These are phyloP conservation scores for Begonia peltatifolia DNA, from an alignment of 306 rosid genomes.

Conservation along the genomic window DNA sequence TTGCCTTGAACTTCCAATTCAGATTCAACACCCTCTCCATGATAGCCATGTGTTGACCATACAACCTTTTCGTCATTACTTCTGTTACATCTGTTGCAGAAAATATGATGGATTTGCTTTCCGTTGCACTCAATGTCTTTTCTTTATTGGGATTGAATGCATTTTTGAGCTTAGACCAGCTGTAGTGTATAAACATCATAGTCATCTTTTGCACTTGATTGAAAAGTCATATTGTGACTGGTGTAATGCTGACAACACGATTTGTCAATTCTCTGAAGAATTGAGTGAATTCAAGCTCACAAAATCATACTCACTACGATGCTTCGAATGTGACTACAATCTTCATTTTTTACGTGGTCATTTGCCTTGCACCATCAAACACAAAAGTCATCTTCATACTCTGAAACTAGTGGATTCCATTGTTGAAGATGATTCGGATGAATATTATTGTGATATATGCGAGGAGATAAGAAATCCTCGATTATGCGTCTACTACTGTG, in stretches of 20 bases:
- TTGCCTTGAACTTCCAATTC: no score
- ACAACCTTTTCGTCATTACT: not conserved
- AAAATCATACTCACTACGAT: not conserved
- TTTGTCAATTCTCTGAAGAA: no score
- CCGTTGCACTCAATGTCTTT: no score
- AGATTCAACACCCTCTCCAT: no score
- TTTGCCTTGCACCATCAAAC: not conserved
- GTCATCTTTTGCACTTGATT: not conserved
- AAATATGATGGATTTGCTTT: no score
- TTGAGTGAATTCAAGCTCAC: no score
- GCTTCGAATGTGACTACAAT: not conserved
- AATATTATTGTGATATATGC: slow-evolving; percentile 1
- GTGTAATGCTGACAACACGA: not conserved
- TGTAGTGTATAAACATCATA: not conserved
- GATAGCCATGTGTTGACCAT: no score
- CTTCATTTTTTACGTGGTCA: slow-evolving; percentile 1
- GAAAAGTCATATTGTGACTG: not conserved
- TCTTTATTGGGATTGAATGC: no score
- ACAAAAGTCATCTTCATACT: not conserved
- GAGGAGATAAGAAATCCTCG: no score
- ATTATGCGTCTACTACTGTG: no score
- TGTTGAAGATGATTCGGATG: not conserved
- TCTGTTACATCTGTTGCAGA: not conserved
- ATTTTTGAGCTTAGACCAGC: no score
- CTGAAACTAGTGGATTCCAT: not conserved